A percentile compares a stretch with the other conserved stretches of the same genome.
Evolutionary conservation across 306 rosid genomes (phyloP).

Genomic region (Hippophae rhamnoides): DNA sequence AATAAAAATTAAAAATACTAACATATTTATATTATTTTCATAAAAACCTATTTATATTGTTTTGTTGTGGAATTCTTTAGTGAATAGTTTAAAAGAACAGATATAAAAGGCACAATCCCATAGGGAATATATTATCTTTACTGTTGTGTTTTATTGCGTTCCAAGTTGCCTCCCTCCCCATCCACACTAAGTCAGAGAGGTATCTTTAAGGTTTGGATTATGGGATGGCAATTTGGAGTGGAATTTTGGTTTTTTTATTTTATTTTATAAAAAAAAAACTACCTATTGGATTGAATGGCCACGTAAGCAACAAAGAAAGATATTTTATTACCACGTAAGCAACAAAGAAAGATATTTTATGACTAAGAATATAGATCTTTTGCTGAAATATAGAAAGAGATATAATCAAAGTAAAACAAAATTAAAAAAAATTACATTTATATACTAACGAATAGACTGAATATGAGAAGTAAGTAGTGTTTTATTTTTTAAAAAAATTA

Average conservation of each 20-base stretch:
- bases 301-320: slow-evolving; percentile 2
- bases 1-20: too few species aligned
- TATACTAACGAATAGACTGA: too few species aligned
- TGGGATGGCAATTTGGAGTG: not conserved
- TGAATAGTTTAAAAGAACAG: not conserved
- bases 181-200: slow-evolving; percentile 1
- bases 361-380: too few species aligned
- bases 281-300: slow-evolving; percentile 5
- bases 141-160: slow-evolving; percentile 6
- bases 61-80: too few species aligned
- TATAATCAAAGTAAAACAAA: too few species aligned
- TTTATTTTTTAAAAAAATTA: too few species aligned
- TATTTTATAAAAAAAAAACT: not conserved
- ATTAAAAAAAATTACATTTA: too few species aligned
- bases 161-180: slow-evolving; percentile 1
- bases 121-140: too few species aligned
- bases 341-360: not conserved
- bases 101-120: not conserved
- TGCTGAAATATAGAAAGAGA: too few species aligned
- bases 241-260: not conserved
- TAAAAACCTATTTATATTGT: too few species aligned
- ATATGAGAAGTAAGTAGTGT: too few species aligned
- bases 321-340: not conserved
- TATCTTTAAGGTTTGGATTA: slow-evolving; percentile 18
- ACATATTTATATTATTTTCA: too few species aligned